Evolutionary conservation across 2,329 filamentous ascomycete genomes (phyloP), one percentile per base, ranked within the genome.

Genomic region (Aureobasidium sp.): DNA sequence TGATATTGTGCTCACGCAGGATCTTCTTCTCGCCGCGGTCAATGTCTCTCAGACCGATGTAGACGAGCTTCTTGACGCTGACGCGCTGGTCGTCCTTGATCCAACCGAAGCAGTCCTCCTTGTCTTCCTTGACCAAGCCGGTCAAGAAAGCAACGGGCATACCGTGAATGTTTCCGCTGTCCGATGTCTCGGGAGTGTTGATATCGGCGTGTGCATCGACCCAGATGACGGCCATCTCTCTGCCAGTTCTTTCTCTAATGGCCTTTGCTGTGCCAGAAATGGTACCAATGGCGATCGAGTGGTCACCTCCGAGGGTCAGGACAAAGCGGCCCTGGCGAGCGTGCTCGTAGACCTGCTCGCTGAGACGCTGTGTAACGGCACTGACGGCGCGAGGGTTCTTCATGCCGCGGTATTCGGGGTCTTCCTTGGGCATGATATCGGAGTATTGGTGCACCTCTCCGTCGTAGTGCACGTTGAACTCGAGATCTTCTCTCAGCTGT

Each of bases 201-300:
- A 99, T 97, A 75, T 99, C 94, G 60, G 93, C 88, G 76, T 99
- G 94, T 29, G 94, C 94, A 76, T 99, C 94, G 35, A 99, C 94
- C 94, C 94, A 99, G 74, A 99, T 95, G 62, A 99, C 90, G 14
- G 91, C 94, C 65, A 97, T 86, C 69, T 97, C 93, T 61, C 88
- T 82, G 48, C 81, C 85, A 63, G 96, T 78, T 19, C 93, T 80
- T 81, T 99, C 92, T 63, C 90, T 85, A 44, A 90, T 87, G 0
- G 93, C 94, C 78, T 88, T 90, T 39, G 92, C 90, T 1, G 88
- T 90, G 44, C 94, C 94, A 31, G 88, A 88, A 68, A 99, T 85
- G 52, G 91, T 96, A 65, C 94, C 94, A 69, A 99, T 95, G 65
- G 94, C 94, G 72, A 99, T 95, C 66, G 87, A 91, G 81, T 99